A percentile compares a stretch with the other conserved stretches of the same genome.
phyloP scores from a whole-genome alignment of 305 asterid species.

The Caryopteris hybrid region DNA sequence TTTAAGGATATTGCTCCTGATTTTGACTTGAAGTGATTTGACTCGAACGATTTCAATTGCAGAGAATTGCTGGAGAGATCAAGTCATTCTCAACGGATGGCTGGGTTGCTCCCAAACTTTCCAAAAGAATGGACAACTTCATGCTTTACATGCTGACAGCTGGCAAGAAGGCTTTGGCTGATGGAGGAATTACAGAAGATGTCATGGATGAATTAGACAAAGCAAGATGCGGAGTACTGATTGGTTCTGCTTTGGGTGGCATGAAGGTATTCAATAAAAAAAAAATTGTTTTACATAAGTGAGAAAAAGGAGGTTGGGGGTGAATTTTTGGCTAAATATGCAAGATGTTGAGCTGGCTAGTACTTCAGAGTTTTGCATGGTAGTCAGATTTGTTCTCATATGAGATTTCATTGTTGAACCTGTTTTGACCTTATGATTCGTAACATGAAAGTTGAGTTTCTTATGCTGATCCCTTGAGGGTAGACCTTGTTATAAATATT shows the following conservation, averaged over 20 bases:
- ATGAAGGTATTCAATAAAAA: constrained; percentile 65
- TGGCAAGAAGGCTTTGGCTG: constrained; percentile 91
- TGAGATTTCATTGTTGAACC: background rate
- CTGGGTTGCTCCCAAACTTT: constrained; percentile 88
- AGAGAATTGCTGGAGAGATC: constrained; percentile 99
- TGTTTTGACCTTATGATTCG: background rate
- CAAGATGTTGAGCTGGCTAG: background rate
- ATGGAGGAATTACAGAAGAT: constrained; percentile 83
- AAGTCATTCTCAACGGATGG: constrained; percentile 88
- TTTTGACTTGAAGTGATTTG: constrained; percentile 17
- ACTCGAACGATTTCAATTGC: constrained; percentile 26
- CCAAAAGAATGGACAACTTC: constrained; percentile 91
- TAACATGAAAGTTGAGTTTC: background rate
- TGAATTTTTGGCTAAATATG: constrained; percentile 2
- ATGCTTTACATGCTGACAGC: constrained; percentile 96
- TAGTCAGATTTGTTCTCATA: background rate
- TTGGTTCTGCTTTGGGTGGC: constrained; percentile 98
- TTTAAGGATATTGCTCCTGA: constrained; percentile 10
- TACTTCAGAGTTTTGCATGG: background rate
- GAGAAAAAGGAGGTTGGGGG: background rate
- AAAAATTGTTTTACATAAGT: background rate
- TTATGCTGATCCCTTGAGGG: background rate
- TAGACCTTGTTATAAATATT: background rate
- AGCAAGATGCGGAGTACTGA: constrained; percentile 76
- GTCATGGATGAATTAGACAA: constrained; percentile 69